Evolutionary conservation across 768 basidiomycete species (phyloP).

Genomic region (Kwoniella mangroviensis): DNA sequence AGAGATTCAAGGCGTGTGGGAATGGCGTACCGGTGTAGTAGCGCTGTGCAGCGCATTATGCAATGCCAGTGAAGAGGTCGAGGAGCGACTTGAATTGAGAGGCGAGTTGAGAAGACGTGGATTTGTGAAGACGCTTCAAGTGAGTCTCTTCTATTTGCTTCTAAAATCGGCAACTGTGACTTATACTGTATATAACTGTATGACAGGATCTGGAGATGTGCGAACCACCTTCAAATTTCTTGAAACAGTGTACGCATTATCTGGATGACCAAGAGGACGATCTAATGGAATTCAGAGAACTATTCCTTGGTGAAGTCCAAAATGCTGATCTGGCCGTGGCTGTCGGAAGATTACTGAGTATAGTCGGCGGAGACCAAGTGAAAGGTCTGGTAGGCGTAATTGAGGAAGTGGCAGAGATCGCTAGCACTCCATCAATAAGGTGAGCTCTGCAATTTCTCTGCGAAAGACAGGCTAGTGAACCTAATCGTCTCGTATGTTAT

Average conservation of each 20-base stretch:
- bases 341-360: not conserved
- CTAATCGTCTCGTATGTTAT: too few relatives aligned
- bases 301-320: conserved; percentile 48
- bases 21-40: conserved; percentile 76
- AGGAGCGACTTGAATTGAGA: conserved; percentile 75
- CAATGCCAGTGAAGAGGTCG: conserved; percentile 74
- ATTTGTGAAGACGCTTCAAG: conserved; percentile 79
- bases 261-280: conserved; percentile 89
- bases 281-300: conserved; percentile 76
- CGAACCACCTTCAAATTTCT: conserved; percentile 74
- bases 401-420: conserved; percentile 6
- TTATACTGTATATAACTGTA: not conserved
- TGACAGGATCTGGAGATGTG: conserved; percentile 76
- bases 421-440: not conserved
- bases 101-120: conserved; percentile 84
- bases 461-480: too few relatives aligned
- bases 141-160: conserved; percentile 60
- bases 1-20: conserved; percentile 75
- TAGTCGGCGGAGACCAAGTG: not conserved
- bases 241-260: conserved; percentile 80
- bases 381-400: not conserved
- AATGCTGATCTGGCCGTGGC: conserved; percentile 18
- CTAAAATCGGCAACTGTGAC: not conserved
- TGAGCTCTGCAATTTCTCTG: not conserved
- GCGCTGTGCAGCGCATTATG: conserved; percentile 78